Base-by-base conservation (phyloP, 148 eudicot genomes). In the Pharnaceum exiguum region DNA sequence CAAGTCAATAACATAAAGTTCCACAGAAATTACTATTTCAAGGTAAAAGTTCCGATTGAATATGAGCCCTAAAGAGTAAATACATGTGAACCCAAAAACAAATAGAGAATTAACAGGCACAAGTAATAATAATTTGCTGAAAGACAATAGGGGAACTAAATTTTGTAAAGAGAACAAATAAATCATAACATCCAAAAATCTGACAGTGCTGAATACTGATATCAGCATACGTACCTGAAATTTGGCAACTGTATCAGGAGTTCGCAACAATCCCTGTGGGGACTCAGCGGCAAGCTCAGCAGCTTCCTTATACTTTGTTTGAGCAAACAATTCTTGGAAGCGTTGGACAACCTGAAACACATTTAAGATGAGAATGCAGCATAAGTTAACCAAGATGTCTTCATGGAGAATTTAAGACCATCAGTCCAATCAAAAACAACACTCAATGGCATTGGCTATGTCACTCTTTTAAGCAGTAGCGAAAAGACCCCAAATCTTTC, bases 211-310 rank as follows among this genome's bases (percentile, higher is more conserved):
- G 10, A 69, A 29, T 3, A 13, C 8, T 26, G 27, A 46, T 33
- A 64, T 22, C 23, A 30, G n/a, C 31, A 58, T 5, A 61, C 36
- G 31, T 65, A 81, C 99, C 99, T 93, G 99, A 76, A 93, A 93
- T 71, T 93, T 93, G 32, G 99, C 91, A 68, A 93, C 99, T 33
- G 99, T 93, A 59, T 93, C 99, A 65, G 99, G 96, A 26, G 99
- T 93, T 11, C 99, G 88, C 51, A 93, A 82, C 51, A 93, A 83
- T 44, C 96, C 96, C 65, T 93, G 96, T 18, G 99, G 99, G 66
- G 99, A 89, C 68, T 93, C 99, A 61, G 99, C 99, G 67, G 99
- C 99, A 77, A 93, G 99, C 72, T 86, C 99, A 29, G 96, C 99
- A 72, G 99, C 99, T 72, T 93, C 99, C 60, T 93, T 93, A 33